Percentiles rank a stretch among this genome's conserved stretches.
These are phyloP conservation scores for Akebia trifoliata DNA, from an alignment of 164 flowering plant species.

Conservation along the genomic window DNA sequence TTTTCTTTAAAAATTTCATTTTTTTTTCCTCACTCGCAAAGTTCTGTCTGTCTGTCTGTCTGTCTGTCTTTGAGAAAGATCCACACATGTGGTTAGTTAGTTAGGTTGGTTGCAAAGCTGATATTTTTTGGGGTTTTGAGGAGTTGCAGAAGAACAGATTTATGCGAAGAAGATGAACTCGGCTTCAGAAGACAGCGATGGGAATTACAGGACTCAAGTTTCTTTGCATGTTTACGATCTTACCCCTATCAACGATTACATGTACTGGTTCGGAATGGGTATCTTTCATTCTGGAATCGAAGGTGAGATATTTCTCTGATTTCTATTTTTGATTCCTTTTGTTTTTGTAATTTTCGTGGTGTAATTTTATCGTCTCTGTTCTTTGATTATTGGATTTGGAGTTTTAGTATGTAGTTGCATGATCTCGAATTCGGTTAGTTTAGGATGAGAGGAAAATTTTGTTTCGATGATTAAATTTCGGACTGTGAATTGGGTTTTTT, in stretches of 20 bases:
- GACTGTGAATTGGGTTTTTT: neutral
- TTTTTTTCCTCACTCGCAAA: too few relatives aligned
- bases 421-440: neutral
- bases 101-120: too few relatives aligned
- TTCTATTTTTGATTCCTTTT: neutral
- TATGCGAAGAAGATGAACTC: constrained; percentile 24
- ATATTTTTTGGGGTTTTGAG: too few relatives aligned
- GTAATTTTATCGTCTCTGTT: too few relatives aligned
- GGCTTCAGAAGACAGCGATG: constrained; percentile 15
- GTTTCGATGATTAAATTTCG: neutral
- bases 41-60: too few relatives aligned
- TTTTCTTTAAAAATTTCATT: too few relatives aligned
- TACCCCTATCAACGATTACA: constrained; percentile 61
- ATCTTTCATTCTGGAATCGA: constrained; percentile 78
- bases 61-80: too few relatives aligned
- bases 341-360: neutral
- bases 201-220: constrained; percentile 33
- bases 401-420: neutral
- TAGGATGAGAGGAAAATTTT: neutral
- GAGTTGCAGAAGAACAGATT: too few relatives aligned
- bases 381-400: neutral
- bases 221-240: constrained; percentile 73
- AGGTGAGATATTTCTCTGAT: constrained; percentile 31
- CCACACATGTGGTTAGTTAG: too few relatives aligned
- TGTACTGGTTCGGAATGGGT: constrained; percentile 59